Evolutionary conservation across 441 rosid genomes (phyloP), one percentile per base, ranked within the genome.

Genomic region (Croton laevigatus): DNA sequence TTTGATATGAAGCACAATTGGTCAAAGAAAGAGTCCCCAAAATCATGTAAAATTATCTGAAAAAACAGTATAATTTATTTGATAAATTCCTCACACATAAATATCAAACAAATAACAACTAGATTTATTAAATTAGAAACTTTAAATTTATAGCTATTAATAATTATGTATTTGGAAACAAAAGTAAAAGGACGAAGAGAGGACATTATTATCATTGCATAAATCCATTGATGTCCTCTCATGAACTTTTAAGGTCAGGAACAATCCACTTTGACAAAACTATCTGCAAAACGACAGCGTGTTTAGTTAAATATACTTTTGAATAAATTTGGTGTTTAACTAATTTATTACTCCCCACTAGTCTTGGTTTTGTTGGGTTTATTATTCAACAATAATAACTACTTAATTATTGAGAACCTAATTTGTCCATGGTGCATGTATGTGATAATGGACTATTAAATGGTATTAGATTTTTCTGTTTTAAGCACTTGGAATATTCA

Each of bases 341-440:
- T 27, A 27, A 27, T 27, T 27, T 27, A 27, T 27, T 27, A 40
- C 6, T 60, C 63, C 70, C 65, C 72, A 61, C 76, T 65, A 51
- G 65, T 59, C 73, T 44, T 46, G 52, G 65, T 67, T 27, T 20
- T 34, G 42, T 14, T 69, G 59, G 40, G 19, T 53, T 72, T 59
- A 54, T 71, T 40, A 20, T 68, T 59, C 9, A 20, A 20, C 8
- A 59, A 34, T 59, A 68, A 63, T 70, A 61, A 68, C 40, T 23
- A 65, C 13, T 76, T 78, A 60, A 62, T 62, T 73, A 70, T 71
- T 73, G 66, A 53, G 60, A 40, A 23, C 34, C 51, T 55, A 75
- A 23, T 60, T 62, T 67, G 72, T 71, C 66, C n/a, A 23, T 4
- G 71, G 77, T 76, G 76, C 77, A 65, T 61, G 76, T 59, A 70